Conservation (phyloP, 768 basidiomycete genomes). For the Leccinum longicurvipes region DNA sequence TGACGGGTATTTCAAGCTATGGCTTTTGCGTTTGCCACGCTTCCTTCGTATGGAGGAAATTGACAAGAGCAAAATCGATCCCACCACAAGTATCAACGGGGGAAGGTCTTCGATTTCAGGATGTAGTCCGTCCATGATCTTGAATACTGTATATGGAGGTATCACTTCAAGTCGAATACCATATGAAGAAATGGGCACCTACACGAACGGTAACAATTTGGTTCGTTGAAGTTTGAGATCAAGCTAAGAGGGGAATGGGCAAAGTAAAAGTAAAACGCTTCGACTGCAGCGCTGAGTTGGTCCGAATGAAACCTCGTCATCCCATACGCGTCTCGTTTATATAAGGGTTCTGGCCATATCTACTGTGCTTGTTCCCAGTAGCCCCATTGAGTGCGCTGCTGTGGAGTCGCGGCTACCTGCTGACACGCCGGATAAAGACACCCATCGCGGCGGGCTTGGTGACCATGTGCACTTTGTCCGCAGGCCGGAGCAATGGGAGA, state of each 20-base stretch:
- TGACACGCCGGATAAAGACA: not conserved
- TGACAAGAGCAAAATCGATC: slow-evolving; percentile 1
- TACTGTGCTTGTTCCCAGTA: not conserved
- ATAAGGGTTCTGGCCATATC: not conserved
- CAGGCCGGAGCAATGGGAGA: not conserved
- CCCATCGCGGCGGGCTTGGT: no score
- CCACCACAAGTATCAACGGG: not conserved
- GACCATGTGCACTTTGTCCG: no score
- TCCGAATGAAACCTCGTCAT: not conserved
- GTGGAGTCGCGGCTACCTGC: not conserved
- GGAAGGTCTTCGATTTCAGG: not conserved
- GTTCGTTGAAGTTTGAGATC: not conserved
- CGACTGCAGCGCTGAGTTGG: not conserved
- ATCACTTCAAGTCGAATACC: not conserved
- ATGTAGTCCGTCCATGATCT: not conserved
- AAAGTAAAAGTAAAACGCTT: not conserved
- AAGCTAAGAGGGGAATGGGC: no score
- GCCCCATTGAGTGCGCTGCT: not conserved
- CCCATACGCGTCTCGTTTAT: not conserved
- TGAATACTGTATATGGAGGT: not conserved
- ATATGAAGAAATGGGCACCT: not conserved
- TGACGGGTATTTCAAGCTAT: not conserved
- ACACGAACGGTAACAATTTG: not conserved
- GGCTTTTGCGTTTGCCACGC: not conserved
- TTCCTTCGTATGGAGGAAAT: not conserved